Base-by-base conservation (phyloP, 1,284 basidiomycete genomes). In the Somion occarium region DNA sequence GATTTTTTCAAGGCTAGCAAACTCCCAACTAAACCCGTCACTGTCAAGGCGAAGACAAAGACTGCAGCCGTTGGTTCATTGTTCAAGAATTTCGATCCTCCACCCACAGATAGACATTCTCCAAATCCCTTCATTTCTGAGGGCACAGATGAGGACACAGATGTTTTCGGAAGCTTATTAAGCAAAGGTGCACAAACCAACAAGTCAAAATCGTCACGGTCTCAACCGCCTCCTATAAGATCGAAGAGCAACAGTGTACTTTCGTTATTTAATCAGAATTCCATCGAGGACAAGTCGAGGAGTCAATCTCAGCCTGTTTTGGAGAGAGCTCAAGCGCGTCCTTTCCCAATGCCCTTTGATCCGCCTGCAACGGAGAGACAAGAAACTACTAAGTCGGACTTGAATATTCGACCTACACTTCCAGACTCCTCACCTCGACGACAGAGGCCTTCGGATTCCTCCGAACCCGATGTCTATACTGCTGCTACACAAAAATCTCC, bases 71-170 rank as follows among this genome's bases (percentile, higher is more conserved):
- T 57, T 1, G 52, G 58, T 3, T 49, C 55, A 13, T 48, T 60
- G 15, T 60, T 62, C 51, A 56, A 53, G 11, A 52, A 55, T 27
- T 24, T 46, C 26, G 30, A 52, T 5, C 15, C 48, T 22, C 38
- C 34, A 48, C 30, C 43, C n/a, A n/a, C n/a, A n/a, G n/a, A n/a
- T n/a, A n/a, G n/a, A n/a, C n/a, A n/a, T n/a, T 34, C 30, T 7
- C 7, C 30, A 34, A 7, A 34, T 15, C 30, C 15, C 30, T 34
- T 15, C 30, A 15, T 7, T 34, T 15, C 15, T 34, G 15, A 15
- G 30, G 30, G 30, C 7, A 7, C 30, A 34, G 30, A 34, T 34
- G 15, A 7, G 7, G 30, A 34, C 30, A 34, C 30, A 7, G 30
- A 34, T 34, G 30, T 7, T 34, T 34, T 34, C 15, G 30, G 30